Percentiles rank a stretch among this genome's conserved stretches.
These are phyloP conservation scores for Teunomyces atbi DNA, from an alignment of 805 yeast genomes.

Conservation along the genomic window DNA sequence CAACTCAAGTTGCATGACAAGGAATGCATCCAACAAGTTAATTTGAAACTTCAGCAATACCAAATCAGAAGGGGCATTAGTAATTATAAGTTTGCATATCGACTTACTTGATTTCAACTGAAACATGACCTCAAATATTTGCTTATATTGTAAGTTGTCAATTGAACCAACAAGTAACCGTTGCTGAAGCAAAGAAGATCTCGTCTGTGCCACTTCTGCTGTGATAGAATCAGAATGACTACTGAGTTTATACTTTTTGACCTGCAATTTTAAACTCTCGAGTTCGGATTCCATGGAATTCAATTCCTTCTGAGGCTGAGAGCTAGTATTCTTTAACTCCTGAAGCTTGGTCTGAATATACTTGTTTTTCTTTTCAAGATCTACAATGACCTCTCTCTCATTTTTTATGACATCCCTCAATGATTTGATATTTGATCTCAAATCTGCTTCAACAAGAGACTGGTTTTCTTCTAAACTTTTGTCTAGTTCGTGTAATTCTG, in stretches of 20 bases:
- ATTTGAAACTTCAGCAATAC: not conserved
- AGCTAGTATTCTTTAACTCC: slow-evolving; percentile 13
- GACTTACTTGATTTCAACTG: not conserved
- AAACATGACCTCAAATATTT: not conserved
- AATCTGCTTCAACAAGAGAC: slow-evolving; percentile 14
- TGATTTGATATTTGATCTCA: slow-evolving; percentile 35
- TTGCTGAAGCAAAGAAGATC: slow-evolving; percentile 8
- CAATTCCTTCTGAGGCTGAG: not conserved
- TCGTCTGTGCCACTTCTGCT: slow-evolving; percentile 12
- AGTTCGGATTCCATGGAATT: slow-evolving; percentile 8
- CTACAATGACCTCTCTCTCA: slow-evolving; percentile 15
- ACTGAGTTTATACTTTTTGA: slow-evolving; percentile 11
- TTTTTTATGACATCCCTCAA: slow-evolving; percentile 16
- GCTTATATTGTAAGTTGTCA: not conserved
- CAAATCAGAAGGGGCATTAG: not conserved
- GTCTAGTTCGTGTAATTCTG: slow-evolving; percentile 50
- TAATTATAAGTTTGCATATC: not conserved
- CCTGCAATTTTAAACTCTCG: slow-evolving; percentile 16
- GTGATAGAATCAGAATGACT: slow-evolving; percentile 11
- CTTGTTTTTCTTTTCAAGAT: slow-evolving; percentile 19
- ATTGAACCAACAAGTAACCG: not conserved
- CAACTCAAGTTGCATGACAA: slow-evolving; percentile 2
- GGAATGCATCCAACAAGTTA: not conserved
- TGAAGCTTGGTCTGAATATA: slow-evolving; percentile 17
- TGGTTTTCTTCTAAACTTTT: slow-evolving; percentile 33